phyloP scores from a whole-genome alignment of 202 grass and related monocot genomes.

The Musa balbisiana region DNA sequence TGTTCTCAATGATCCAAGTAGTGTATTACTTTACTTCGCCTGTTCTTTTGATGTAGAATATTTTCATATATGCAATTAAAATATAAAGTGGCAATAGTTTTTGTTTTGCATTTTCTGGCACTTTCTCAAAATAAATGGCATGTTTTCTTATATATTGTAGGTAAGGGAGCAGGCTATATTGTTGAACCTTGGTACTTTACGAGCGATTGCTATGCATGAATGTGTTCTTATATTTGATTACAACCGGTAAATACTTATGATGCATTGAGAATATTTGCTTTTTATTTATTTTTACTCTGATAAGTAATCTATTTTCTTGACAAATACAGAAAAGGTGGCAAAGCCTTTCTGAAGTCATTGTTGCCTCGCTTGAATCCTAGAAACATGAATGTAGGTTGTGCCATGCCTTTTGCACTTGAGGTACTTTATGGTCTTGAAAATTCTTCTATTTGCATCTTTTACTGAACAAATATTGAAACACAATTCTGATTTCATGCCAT shows the following conservation, averaged over 20 bases:
- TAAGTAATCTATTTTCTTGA: conserved; percentile 15
- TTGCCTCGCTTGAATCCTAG: conserved; percentile 81
- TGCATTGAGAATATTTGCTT: neutral
- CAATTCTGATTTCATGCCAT: neutral
- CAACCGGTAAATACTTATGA: conserved; percentile 53
- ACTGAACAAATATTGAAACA: neutral
- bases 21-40: too few species aligned
- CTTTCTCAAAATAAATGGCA: conserved; percentile 22
- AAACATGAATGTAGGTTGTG: conserved; percentile 62
- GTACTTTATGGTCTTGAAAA: conserved; percentile 23
- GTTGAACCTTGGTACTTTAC: conserved; percentile 82
- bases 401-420: conserved; percentile 98
- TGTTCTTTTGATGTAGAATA: too few species aligned
- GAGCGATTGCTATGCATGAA: conserved; percentile 94
- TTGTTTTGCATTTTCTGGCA: too few species aligned
- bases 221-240: conserved; percentile 94
- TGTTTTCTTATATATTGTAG: conserved; percentile 35
- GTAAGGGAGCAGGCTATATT: conserved; percentile 94
- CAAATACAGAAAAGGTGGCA: conserved; percentile 67
- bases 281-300: neutral
- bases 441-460: neutral
- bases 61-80: too few species aligned
- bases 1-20: too few species aligned
- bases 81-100: too few species aligned
- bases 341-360: conserved; percentile 64